A percentile compares a stretch with the other conserved stretches of the same genome.
phyloP scores from a whole-genome alignment of 192 early-diverging fungal genomes.

The Coemansia sp. region DNA sequence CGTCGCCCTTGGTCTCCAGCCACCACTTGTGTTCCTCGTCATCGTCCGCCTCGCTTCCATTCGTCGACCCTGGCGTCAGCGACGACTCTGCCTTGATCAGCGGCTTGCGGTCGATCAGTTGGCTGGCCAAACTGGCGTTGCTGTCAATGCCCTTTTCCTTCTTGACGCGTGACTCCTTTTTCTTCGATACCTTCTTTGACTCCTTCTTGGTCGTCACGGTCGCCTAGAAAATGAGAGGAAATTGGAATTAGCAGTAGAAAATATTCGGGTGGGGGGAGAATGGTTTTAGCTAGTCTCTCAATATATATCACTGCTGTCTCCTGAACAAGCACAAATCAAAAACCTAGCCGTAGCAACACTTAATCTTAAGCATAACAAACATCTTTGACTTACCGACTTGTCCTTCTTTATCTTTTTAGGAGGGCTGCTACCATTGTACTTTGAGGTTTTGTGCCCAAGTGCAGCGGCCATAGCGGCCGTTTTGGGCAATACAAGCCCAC shows the following conservation, averaged over 20 bases:
- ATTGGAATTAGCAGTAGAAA: background rate
- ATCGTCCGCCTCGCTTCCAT: slow-evolving; percentile 49
- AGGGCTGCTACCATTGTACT: background rate
- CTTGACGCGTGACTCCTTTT: slow-evolving; percentile 6
- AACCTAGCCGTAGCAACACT: background rate
- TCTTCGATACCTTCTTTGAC: background rate
- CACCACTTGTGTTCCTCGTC: slow-evolving; percentile 75
- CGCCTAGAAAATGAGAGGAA: slow-evolving; percentile 1
- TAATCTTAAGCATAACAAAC: background rate
- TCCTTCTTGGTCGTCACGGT: background rate
- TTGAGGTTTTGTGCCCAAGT: background rate
- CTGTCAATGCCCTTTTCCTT: slow-evolving; percentile 6
- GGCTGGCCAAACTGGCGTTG: slow-evolving; percentile 13
- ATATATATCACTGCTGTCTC: too few species aligned
- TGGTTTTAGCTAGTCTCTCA: background rate
- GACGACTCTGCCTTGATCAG: slow-evolving; percentile 44
- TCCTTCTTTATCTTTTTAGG: slow-evolving; percentile 10
- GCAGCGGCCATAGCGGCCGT: background rate
- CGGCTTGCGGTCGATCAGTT: slow-evolving; percentile 30
- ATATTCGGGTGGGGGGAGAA: too few species aligned
- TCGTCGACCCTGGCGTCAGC: slow-evolving; percentile 12
- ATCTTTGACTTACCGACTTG: slow-evolving; percentile 11
- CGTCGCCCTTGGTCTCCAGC: slow-evolving; percentile 64
- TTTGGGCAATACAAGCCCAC: slow-evolving; percentile 1
- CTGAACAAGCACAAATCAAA: too few species aligned